Conservation (phyloP, 2,329 filamentous ascomycete species). For the Calonectria multiphialidica region DNA sequence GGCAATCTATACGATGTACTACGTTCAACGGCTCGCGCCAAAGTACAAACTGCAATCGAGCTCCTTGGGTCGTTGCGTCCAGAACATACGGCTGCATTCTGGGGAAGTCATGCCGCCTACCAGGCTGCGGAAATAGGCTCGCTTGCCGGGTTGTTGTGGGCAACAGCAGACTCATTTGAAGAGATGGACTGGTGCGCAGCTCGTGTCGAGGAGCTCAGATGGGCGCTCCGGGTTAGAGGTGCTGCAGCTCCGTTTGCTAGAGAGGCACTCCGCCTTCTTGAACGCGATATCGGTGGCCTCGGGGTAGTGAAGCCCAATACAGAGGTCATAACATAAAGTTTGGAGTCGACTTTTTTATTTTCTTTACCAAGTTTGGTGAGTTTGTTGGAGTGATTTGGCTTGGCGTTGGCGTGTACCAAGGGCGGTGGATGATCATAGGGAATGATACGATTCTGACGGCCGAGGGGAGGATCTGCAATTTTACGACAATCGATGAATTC, state of each 20-base stretch:
- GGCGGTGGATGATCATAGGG: not conserved
- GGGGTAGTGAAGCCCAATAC: conserved; percentile 40
- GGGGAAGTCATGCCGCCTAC: conserved; percentile 58
- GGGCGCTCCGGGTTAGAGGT: conserved; percentile 56
- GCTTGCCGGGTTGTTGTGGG: conserved; percentile 56
- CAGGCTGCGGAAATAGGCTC: conserved; percentile 57
- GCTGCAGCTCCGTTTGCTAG: conserved; percentile 54
- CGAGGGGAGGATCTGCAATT: not conserved
- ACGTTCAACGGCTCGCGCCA: conserved; percentile 53
- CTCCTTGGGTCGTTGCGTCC: conserved; percentile 57
- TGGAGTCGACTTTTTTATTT: not conserved
- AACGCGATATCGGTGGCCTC: conserved; percentile 47
- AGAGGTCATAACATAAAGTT: conserved; percentile 26
- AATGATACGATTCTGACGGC: not conserved
- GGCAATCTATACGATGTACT: conserved; percentile 46
- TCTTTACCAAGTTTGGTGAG: not conserved
- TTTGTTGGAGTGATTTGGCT: not conserved
- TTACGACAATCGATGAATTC: not conserved
- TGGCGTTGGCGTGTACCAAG: not conserved
- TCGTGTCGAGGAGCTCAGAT: conserved; percentile 55
- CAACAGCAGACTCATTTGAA: conserved; percentile 50
- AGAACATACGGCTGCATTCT: conserved; percentile 59
- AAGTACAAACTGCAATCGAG: conserved; percentile 54
- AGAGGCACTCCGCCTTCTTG: conserved; percentile 53
- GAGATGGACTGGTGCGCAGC: conserved; percentile 55